These are phyloP conservation scores for Trichoderma koningiopsis DNA, from an alignment of 2,329 filamentous ascomycete species.

Conservation along the genomic window DNA sequence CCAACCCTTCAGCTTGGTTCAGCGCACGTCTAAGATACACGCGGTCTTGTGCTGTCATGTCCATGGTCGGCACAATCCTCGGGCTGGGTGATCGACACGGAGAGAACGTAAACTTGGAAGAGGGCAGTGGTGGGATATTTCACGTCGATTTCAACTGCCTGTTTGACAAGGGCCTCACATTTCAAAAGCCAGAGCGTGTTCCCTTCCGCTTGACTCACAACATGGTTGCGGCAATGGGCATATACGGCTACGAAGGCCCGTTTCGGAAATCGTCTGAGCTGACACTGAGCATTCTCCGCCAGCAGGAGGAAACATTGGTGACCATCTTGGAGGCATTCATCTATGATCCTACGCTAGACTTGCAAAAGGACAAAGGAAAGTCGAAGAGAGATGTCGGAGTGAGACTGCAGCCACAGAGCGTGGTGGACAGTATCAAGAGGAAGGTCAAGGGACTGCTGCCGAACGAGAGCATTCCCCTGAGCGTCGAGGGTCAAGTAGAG, in stretches of 20 bases:
- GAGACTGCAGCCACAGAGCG: constrained; percentile 65
- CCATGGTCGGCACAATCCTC: constrained; percentile 96
- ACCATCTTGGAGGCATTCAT: constrained; percentile 96
- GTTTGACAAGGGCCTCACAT: constrained; percentile 96
- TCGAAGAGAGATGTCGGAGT: constrained; percentile 46
- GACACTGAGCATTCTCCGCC: constrained; percentile 78
- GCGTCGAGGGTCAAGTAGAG: constrained; percentile 96
- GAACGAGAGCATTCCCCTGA: constrained; percentile 87
- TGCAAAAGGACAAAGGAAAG: constrained; percentile 67
- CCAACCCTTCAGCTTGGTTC: constrained; percentile 91
- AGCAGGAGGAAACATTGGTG: constrained; percentile 95
- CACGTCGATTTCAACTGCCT: constrained; percentile 99
- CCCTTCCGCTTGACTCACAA: constrained; percentile 98
- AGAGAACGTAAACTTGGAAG: constrained; percentile 94
- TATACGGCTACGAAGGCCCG: constrained; percentile 89
- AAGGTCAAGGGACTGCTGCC: constrained; percentile 84
- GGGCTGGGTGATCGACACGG: constrained; percentile 93
- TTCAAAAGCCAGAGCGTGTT: constrained; percentile 90
- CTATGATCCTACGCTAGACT: constrained; percentile 93
- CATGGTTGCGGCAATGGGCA: constrained; percentile 96
- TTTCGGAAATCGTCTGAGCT: constrained; percentile 91
- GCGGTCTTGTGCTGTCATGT: constrained; percentile 95
- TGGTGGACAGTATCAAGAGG: constrained; percentile 83
- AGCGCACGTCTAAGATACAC: constrained; percentile 85
- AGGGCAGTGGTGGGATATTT: constrained; percentile 89